These are phyloP conservation scores for Silene conica DNA, from an alignment of 148 eudicot species.

Conservation along the genomic window DNA sequence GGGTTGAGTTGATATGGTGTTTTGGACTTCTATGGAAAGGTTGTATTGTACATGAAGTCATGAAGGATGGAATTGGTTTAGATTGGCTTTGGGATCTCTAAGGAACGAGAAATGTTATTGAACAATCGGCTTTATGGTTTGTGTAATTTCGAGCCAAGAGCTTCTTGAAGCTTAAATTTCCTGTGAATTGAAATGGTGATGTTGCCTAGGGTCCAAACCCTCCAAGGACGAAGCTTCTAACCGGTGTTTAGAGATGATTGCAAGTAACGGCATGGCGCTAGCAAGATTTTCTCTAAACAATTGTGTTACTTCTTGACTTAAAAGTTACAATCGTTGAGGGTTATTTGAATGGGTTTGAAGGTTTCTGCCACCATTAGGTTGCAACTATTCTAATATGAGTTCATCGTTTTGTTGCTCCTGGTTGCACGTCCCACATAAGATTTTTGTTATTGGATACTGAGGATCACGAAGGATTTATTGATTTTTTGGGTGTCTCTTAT, in stretches of 20 bases:
- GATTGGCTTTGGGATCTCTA: neutral
- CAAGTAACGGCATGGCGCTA: neutral
- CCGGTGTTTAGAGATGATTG: conserved; percentile 3
- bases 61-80: neutral
- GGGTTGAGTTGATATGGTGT: conserved; percentile 13
- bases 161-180: neutral
- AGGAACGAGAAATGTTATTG: neutral
- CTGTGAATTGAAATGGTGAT: conserved; percentile 1
- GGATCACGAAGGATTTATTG: no score
- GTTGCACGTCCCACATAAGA: neutral
- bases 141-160: neutral
- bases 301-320: neutral
- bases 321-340: neutral
- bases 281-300: neutral
- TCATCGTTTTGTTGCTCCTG: neutral
- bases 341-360: neutral
- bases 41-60: neutral
- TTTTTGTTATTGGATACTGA: neutral
- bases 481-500: neutral
- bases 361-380: conserved; percentile 5
- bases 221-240: neutral
- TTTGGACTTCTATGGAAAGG: neutral
- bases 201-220: neutral
- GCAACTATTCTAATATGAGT: neutral
- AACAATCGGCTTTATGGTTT: neutral